Evolutionary conservation across 1,139 yeast species (phyloP).

Genomic region (Magnusiomyces clavatus): DNA sequence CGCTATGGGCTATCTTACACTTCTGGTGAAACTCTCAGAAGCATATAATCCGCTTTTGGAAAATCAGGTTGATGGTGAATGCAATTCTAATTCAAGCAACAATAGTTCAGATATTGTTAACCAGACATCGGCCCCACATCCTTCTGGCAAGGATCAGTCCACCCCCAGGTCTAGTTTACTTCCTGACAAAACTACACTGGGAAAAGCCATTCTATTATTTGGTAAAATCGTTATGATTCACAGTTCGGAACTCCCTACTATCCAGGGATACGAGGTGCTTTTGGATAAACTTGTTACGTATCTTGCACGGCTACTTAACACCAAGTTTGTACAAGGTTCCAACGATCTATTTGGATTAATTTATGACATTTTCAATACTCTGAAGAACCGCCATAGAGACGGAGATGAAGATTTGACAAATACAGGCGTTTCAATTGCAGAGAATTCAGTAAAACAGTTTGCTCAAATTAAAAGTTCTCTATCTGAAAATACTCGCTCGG

Average conservation of each 20-base stretch:
- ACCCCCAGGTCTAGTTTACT: neutral
- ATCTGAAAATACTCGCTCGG: neutral
- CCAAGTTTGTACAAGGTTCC: constrained; percentile 17
- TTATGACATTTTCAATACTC: constrained; percentile 22
- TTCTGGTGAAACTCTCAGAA: neutral
- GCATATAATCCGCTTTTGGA: neutral
- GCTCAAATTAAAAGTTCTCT: neutral
- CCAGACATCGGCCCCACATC: neutral
- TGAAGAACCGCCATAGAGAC: neutral
- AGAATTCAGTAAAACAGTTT: neutral
- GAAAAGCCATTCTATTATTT: constrained; percentile 34
- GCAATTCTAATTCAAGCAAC: no score
- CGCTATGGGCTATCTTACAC: constrained; percentile 17
- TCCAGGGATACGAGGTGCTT: constrained; percentile 24
- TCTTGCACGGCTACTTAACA: constrained; percentile 38
- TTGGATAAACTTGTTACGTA: constrained; percentile 33
- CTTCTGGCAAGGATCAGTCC: neutral
- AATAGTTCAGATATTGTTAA: no score
- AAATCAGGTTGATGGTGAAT: neutral
- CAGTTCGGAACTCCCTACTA: constrained; percentile 17
- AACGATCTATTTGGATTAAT: constrained; percentile 21
- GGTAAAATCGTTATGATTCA: constrained; percentile 56
- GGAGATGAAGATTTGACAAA: neutral
- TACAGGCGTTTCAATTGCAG: neutral
- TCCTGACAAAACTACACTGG: constrained; percentile 1